phyloP scores from a whole-genome alignment of 371 early-diverging fungal genomes.

The Apophysomyces ossiformis region DNA sequence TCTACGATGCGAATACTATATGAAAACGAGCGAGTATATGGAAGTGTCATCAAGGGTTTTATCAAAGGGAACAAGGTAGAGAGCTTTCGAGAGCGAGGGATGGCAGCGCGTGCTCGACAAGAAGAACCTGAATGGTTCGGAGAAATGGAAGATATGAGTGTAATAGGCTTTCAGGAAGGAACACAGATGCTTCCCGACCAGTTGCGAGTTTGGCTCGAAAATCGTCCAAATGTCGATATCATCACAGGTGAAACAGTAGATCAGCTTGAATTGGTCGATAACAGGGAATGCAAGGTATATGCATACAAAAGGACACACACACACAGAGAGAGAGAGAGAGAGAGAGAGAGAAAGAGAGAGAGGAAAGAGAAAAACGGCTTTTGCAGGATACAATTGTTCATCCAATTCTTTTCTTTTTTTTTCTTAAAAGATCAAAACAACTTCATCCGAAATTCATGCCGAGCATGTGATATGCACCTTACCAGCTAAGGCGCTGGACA shows the following conservation, averaged over 20 bases:
- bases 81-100: slow-evolving; percentile 42
- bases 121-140: slow-evolving; percentile 62
- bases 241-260: slow-evolving; percentile 43
- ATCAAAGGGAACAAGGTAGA: slow-evolving; percentile 39
- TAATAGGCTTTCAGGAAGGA: slow-evolving; percentile 84
- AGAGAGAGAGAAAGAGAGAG: no score
- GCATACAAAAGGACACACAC: no score
- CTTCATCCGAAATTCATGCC: slow-evolving; percentile 31
- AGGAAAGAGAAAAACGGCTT: not conserved
- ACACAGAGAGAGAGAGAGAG: no score
- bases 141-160: slow-evolving; percentile 65
- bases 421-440: slow-evolving; percentile 33
- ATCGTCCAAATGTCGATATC: slow-evolving; percentile 59
- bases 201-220: slow-evolving; percentile 53
- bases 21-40: slow-evolving; percentile 68
- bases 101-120: slow-evolving; percentile 42
- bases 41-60: slow-evolving; percentile 61
- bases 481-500: slow-evolving; percentile 55
- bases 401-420: not conserved
- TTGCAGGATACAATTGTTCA: not conserved
- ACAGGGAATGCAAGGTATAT: slow-evolving; percentile 40
- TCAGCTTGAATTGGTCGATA: slow-evolving; percentile 31
- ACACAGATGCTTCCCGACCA: slow-evolving; percentile 72
- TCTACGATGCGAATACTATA: slow-evolving; percentile 74
- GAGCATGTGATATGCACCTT: slow-evolving; percentile 75